Percentiles rank a stretch among this genome's conserved stretches.
These are phyloP conservation scores for Pneumocystis murina DNA, from an alignment of 1,139 yeast genomes.

Conservation along the genomic window DNA sequence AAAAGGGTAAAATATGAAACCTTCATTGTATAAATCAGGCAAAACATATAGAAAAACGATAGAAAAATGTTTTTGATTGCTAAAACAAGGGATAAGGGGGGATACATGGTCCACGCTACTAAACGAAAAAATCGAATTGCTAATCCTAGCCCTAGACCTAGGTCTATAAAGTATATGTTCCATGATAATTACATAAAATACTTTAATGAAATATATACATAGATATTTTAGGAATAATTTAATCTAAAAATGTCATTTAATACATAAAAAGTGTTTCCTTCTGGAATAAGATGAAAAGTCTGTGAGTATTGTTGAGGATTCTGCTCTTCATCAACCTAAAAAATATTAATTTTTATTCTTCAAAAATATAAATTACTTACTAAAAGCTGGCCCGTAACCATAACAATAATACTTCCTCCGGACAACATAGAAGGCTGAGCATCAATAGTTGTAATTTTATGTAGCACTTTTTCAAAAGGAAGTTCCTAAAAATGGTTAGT, in stretches of 20 bases:
- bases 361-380: conserved; percentile 15
- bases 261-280: conserved; percentile 77
- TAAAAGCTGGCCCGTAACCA: conserved; percentile 93
- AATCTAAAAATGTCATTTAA: conserved; percentile 94
- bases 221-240: conserved; percentile 34
- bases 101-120: too few relatives aligned
- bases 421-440: conserved; percentile 94
- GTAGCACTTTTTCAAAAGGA: conserved; percentile 85
- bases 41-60: too few relatives aligned
- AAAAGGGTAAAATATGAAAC: too few relatives aligned
- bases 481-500: conserved; percentile 29
- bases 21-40: too few relatives aligned
- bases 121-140: too few relatives aligned
- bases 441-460: conserved; percentile 84
- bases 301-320: conserved; percentile 93
- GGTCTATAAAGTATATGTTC: too few relatives aligned
- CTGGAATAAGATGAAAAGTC: conserved; percentile 92
- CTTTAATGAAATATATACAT: too few relatives aligned
- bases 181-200: too few relatives aligned
- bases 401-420: conserved; percentile 77
- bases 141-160: too few relatives aligned
- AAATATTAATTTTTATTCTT: background rate
- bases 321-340: conserved; percentile 68
- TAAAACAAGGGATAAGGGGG: too few relatives aligned
- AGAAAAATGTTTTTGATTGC: too few relatives aligned